Evolutionary conservation across 768 basidiomycete species (phyloP).

Genomic region (Panaeolus papilionaceus): DNA sequence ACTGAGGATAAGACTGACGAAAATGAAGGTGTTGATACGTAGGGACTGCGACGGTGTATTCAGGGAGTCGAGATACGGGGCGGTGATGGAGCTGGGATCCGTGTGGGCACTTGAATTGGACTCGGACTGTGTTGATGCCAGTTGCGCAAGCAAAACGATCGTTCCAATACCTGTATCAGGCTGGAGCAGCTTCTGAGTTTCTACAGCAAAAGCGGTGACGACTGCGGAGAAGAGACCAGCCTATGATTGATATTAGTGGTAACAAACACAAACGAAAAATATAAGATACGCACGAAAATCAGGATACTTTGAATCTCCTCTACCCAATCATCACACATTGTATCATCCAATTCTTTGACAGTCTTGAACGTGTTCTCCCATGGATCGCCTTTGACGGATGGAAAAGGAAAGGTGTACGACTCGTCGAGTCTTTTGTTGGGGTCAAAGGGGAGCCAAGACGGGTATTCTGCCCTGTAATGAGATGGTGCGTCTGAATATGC

Average conservation of each 20-base stretch:
- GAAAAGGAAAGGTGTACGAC: constrained; percentile 17
- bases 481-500: constrained; percentile 9
- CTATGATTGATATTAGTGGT: constrained; percentile 8
- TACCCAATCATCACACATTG: constrained; percentile 30
- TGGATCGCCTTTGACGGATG: constrained; percentile 23
- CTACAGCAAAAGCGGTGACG: constrained; percentile 23
- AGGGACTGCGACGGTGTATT: background rate
- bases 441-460: constrained; percentile 10
- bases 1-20: constrained; percentile 28
- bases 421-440: constrained; percentile 9
- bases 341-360: constrained; percentile 22
- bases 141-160: constrained; percentile 4
- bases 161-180: constrained; percentile 16
- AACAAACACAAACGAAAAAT: constrained; percentile 12
- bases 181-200: constrained; percentile 19
- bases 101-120: constrained; percentile 1
- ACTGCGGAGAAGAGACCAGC: constrained; percentile 27
- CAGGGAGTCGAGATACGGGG: constrained; percentile 17
- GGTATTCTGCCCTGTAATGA: constrained; percentile 1
- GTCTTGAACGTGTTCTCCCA: constrained; percentile 26
- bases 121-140: constrained; percentile 21
- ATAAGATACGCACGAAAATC: constrained; percentile 31
- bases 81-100: constrained; percentile 3
- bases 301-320: constrained; percentile 35
- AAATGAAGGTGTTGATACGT: constrained; percentile 26